Conservation (phyloP, 306 rosid genomes). For the barrel medic (Medicago truncatula) region MtrunA17r5.0-ANR NC_053046.1:39302501-39303000, state of each 20-base stretch:
- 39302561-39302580: not conserved
- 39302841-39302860: not conserved
- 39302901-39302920: constrained; percentile 5
- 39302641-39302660: not conserved
- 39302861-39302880: constrained; percentile 18
- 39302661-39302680: not conserved
- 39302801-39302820: not conserved
- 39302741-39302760: not conserved
- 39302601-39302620: not conserved
- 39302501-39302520: not conserved
- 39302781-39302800: constrained; percentile 6
- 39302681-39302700: not conserved
- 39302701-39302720: not conserved
- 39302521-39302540: not conserved
- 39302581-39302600: not conserved
- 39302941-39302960: constrained; percentile 19
- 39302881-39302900: not conserved
- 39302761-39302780: not conserved
- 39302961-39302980: constrained; percentile 24
- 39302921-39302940: not conserved
- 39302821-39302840: constrained; percentile 7
- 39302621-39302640: not conserved
- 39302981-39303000: constrained; percentile 20
- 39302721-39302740: not conserved
- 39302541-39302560: constrained; percentile 4